Evolutionary conservation across 202 grass and related monocot species (phyloP), one percentile per base, ranked within the genome.

Genomic region (Musa balbisiana): DNA sequence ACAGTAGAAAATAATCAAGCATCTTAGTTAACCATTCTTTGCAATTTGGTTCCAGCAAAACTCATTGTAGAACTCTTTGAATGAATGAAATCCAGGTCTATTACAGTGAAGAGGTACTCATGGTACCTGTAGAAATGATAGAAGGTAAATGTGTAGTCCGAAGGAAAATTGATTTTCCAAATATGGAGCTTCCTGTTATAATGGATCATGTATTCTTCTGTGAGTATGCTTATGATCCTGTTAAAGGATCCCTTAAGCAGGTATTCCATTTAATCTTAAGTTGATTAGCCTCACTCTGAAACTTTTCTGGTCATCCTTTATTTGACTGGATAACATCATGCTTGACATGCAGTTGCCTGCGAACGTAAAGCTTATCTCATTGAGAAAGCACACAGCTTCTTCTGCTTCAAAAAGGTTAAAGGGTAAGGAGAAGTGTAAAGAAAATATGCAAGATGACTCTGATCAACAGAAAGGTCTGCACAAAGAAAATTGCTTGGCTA

Each of bases 201-300:
- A 62, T 84, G 83, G 91, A 95, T 74, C 83, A 99, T 73, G 75
- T 92, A 86, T 99, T 95, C 86, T 95, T 94, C 81, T 99, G 95
- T 55, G 91, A 95, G 64, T 86, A 88, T 99, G 76, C 83, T 53
- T 99, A 99, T 84, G 82, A 95, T 78, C 85, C 82, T 85, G 51
- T 80, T 22, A 95, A 74, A 76, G 95, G 95, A 85, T 82, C 95
- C 66, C 91, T 99, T 73, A 99, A 99, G 76, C 87, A 95, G 95
- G 95, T 99, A 73, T 43, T 43, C 33, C 33, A 43, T 43, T 43
- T 43, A 6, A 43, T 43, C 33, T 43, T 43, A 43, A 43, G 33
- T 43, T 43, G 4, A 43, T 43, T 43, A 43, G 33, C 33, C 33
- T 43, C 3, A 43, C 33, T 43, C 3, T 43, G 33, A 43, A 43